phyloP scores from a whole-genome alignment of 768 basidiomycete genomes.

The Lactifluus volemus region DNA sequence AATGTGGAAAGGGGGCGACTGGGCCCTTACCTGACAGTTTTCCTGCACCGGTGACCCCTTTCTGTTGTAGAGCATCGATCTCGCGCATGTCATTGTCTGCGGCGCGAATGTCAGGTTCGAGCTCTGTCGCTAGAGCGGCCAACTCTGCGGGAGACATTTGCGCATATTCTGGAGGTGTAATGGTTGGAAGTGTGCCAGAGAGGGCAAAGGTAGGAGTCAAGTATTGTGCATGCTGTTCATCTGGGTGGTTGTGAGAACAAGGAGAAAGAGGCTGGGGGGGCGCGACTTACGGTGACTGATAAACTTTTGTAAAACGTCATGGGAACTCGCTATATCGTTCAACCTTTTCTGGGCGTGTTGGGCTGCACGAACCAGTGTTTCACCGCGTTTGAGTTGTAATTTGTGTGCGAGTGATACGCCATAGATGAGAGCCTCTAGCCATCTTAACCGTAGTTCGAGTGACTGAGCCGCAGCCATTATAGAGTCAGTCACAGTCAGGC shows the following conservation, averaged over 20 bases:
- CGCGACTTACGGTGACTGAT: slow-evolving; percentile 52
- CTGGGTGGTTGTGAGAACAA: slow-evolving; percentile 30
- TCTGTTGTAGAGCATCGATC: slow-evolving; percentile 60
- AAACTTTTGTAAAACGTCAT: slow-evolving; percentile 67
- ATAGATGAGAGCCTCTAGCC: slow-evolving; percentile 70
- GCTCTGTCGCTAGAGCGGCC: slow-evolving; percentile 62
- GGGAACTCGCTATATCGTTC: slow-evolving; percentile 48
- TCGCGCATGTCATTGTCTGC: slow-evolving; percentile 79
- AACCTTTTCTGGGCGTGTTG: slow-evolving; percentile 53
- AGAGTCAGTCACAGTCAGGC: too few species aligned
- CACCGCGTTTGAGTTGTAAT: slow-evolving; percentile 38
- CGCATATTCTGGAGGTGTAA: slow-evolving; percentile 44
- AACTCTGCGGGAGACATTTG: slow-evolving; percentile 61
- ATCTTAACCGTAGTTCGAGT: slow-evolving; percentile 64
- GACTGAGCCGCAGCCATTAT: slow-evolving; percentile 54
- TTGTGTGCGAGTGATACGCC: slow-evolving; percentile 34
- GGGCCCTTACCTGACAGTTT: slow-evolving; percentile 46
- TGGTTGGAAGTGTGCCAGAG: slow-evolving; percentile 44
- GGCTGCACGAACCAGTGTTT: slow-evolving; percentile 50
- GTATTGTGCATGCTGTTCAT: slow-evolving; percentile 67
- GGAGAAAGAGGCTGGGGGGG: slow-evolving; percentile 21
- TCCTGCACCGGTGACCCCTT: slow-evolving; percentile 64
- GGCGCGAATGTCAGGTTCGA: slow-evolving; percentile 77
- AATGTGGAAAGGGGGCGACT: background rate
- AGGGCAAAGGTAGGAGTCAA: slow-evolving; percentile 71